phyloP scores from a whole-genome alignment of 2,329 filamentous ascomycete genomes.

The Clarireedia monteithiana region DNA sequence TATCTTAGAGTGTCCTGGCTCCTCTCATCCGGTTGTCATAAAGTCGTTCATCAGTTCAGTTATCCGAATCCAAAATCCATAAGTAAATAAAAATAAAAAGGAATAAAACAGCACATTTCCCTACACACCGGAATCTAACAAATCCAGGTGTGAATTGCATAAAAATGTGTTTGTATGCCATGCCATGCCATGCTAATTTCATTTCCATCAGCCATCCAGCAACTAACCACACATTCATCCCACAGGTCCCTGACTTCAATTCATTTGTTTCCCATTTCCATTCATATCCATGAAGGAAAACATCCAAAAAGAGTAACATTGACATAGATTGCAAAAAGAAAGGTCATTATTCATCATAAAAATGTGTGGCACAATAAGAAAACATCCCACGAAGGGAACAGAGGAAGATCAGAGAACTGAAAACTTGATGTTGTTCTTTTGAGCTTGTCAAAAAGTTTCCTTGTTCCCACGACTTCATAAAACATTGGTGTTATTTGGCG shows the following conservation, averaged over 20 bases:
- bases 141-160: neutral
- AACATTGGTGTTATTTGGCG: neutral
- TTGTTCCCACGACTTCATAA: conserved; percentile 6
- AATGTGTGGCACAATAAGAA: conserved; percentile 4
- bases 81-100: too few species aligned
- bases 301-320: neutral
- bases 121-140: too few species aligned
- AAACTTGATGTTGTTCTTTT: neutral
- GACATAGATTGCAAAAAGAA: neutral
- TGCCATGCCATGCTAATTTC: neutral
- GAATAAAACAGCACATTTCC: too few species aligned
- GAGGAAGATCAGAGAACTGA: neutral
- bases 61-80: neutral
- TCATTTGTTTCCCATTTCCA: neutral
- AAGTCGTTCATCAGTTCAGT: neutral
- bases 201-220: neutral
- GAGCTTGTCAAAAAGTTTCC: conserved; percentile 2
- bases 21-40: neutral
- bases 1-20: too few species aligned
- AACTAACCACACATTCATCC: neutral
- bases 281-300: neutral
- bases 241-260: neutral
- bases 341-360: conserved; percentile 10
- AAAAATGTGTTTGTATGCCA: neutral
- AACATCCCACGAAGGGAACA: neutral